Evolutionary conservation across 2,329 filamentous ascomycete genomes (phyloP).

Genomic region (Neophaeococcomyces aloes): DNA sequence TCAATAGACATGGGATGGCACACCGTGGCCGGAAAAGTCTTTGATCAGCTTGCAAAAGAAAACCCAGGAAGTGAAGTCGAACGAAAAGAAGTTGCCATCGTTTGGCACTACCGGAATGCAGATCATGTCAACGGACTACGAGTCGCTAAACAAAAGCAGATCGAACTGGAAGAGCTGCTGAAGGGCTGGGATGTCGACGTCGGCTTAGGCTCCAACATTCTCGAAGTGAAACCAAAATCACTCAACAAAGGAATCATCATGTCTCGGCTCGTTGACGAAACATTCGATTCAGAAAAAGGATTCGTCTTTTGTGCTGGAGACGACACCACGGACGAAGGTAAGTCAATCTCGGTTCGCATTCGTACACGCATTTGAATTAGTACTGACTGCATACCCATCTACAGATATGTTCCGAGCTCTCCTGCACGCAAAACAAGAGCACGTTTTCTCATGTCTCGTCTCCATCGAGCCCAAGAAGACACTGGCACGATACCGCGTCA

Average conservation of each 20-base stretch:
- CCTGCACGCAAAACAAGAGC: constrained; percentile 46
- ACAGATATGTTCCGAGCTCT: constrained; percentile 76
- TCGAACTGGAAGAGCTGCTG: constrained; percentile 63
- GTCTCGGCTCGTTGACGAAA: constrained; percentile 64
- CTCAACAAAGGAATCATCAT: constrained; percentile 98
- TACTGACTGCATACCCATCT: constrained; percentile 18
- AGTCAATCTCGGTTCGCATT: constrained; percentile 13
- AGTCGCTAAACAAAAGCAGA: constrained; percentile 70
- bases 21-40: constrained; percentile 67
- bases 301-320: constrained; percentile 89
- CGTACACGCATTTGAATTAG: not conserved
- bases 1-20: constrained; percentile 89
- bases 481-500: constrained; percentile 76
- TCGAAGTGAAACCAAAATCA: constrained; percentile 91
- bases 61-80: constrained; percentile 89
- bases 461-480: constrained; percentile 89
- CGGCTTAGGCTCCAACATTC: constrained; percentile 91
- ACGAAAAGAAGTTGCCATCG: constrained; percentile 83
- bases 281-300: constrained; percentile 50
- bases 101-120: constrained; percentile 92
- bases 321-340: constrained; percentile 96
- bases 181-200: constrained; percentile 86
- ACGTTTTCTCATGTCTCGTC: constrained; percentile 84
- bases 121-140: constrained; percentile 75
- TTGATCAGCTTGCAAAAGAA: constrained; percentile 77